These are phyloP conservation scores for Ophiocytium majus DNA, from an alignment of 352 stramenopile species.

Conservation along the genomic window DNA sequence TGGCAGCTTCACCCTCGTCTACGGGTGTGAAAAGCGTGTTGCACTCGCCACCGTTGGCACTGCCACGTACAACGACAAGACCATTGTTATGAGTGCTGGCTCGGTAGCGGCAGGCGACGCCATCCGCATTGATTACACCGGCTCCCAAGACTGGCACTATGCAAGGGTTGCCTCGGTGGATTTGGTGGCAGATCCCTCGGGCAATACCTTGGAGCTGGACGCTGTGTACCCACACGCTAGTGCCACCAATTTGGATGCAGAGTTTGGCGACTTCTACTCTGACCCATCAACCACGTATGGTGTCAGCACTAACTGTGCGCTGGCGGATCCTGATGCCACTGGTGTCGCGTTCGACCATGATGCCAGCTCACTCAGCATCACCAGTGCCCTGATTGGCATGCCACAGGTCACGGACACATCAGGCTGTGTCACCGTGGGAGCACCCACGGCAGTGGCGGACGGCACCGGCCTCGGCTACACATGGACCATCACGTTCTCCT, in stretches of 20 bases:
- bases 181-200: too few relatives aligned
- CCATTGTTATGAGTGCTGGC: constrained; percentile 35
- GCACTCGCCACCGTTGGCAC: constrained; percentile 34
- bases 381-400: neutral
- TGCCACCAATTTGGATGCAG: constrained; percentile 45
- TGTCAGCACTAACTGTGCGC: constrained; percentile 65
- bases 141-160: constrained; percentile 55
- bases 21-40: constrained; percentile 66
- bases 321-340: constrained; percentile 48
- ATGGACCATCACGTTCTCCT: constrained; percentile 50
- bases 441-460: neutral
- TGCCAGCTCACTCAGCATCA: constrained; percentile 19
- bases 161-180: too few relatives aligned
- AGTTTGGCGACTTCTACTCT: constrained; percentile 67
- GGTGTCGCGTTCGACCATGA: constrained; percentile 47
- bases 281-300: constrained; percentile 65
- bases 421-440: neutral
- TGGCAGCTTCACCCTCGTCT: constrained; percentile 64
- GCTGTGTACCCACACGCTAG: too few relatives aligned
- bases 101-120: constrained; percentile 47
- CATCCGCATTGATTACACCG: constrained; percentile 49
- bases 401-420: neutral
- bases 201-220: too few relatives aligned
- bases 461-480: constrained; percentile 30
- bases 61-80: constrained; percentile 35